These are phyloP conservation scores for Annulohypoxylon truncatum DNA, from an alignment of 2,329 filamentous ascomycete species.

Conservation along the genomic window DNA sequence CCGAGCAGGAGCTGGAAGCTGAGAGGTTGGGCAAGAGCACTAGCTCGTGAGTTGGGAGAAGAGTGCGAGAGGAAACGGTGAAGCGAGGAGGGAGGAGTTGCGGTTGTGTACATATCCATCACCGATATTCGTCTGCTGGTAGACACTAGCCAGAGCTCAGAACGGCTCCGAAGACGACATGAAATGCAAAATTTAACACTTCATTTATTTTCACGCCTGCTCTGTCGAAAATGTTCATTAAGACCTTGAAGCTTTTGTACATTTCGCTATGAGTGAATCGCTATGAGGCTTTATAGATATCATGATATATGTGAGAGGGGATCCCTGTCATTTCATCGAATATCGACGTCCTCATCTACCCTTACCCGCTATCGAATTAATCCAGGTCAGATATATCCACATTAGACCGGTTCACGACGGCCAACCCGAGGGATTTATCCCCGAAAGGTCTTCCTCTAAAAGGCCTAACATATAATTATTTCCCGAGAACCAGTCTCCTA, in stretches of 20 bases:
- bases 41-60: conserved; percentile 5
- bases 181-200: conserved; percentile 18
- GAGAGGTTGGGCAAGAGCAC: conserved; percentile 62
- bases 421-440: conserved; percentile 46
- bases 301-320: conserved; percentile 13
- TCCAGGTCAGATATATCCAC: background rate
- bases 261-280: background rate
- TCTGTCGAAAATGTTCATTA: background rate
- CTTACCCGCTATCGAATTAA: background rate
- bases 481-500: conserved; percentile 52
- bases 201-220: background rate
- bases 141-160: conserved; percentile 9
- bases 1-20: conserved; percentile 90
- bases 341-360: background rate
- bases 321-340: background rate
- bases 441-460: conserved; percentile 50
- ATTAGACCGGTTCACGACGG: conserved; percentile 26
- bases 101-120: conserved; percentile 32
- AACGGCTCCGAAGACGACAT: conserved; percentile 8
- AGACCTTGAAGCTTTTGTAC: background rate
- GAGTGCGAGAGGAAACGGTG: background rate
- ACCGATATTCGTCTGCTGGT: conserved; percentile 23
- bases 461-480: conserved; percentile 51
- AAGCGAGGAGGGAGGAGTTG: background rate
- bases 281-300: background rate